These are phyloP conservation scores for Daedaleopsis nitida DNA, from an alignment of 768 basidiomycete genomes.

Conservation along the genomic window DNA sequence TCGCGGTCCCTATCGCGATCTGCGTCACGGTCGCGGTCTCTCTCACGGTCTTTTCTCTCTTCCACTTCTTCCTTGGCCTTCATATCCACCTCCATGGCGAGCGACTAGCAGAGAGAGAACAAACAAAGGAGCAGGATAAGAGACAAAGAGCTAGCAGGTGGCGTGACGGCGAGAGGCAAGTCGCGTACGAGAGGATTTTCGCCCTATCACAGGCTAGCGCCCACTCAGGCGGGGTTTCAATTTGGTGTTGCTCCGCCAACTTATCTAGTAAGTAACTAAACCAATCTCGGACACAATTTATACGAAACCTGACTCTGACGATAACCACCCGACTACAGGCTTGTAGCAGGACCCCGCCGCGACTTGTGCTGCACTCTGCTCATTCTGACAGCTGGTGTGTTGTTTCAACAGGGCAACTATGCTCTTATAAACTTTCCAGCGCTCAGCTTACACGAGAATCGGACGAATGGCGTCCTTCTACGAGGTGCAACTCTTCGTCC, in stretches of 20 bases:
- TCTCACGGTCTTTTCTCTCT: conserved; percentile 53
- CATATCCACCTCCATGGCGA: conserved; percentile 79
- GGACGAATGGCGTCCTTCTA: conserved; percentile 24
- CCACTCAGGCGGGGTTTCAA: neutral
- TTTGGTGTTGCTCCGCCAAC: neutral
- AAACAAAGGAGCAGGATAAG: neutral
- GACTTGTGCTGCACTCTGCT: no score
- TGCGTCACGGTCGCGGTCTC: conserved; percentile 48
- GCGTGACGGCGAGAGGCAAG: neutral
- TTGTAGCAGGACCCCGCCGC: no score
- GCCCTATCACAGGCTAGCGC: neutral
- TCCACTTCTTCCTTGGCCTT: conserved; percentile 74
- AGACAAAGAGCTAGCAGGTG: neutral
- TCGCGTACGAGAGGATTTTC: neutral
- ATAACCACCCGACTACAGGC: neutral
- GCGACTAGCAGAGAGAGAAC: neutral
- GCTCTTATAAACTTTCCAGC: no score
- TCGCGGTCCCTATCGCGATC: conserved; percentile 38
- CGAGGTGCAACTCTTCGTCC: conserved; percentile 30
- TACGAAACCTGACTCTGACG: neutral
- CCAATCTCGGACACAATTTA: no score
- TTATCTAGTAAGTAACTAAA: neutral
- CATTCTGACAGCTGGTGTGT: no score
- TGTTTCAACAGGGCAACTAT: no score
- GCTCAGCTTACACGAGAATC: no score